A percentile compares a stretch with the other conserved stretches of the same genome.
phyloP scores from a whole-genome alignment of 1,139 yeast species.

The Ashbya aceris region DNA sequence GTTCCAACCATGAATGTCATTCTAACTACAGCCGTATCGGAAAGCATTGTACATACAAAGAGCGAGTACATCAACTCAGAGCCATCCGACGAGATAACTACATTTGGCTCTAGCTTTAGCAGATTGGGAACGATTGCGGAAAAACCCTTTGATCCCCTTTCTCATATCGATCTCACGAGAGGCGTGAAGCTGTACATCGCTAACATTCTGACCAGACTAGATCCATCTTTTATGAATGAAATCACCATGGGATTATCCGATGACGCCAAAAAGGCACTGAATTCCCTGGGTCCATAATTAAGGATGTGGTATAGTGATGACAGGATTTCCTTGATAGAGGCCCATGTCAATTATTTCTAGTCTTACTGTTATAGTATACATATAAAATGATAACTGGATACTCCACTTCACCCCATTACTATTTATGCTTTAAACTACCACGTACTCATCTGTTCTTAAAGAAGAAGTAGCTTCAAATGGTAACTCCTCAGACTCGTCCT shows the following conservation, averaged over 20 bases:
- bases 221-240: slow-evolving; percentile 22
- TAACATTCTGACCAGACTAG: slow-evolving; percentile 27
- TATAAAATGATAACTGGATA: too few species aligned
- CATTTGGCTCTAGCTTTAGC: slow-evolving; percentile 83
- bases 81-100: slow-evolving; percentile 33
- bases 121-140: slow-evolving; percentile 55
- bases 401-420: too few species aligned
- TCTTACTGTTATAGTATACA: too few species aligned
- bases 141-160: slow-evolving; percentile 62
- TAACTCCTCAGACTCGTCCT: slow-evolving; percentile 39
- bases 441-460: slow-evolving; percentile 56
- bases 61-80: slow-evolving; percentile 34
- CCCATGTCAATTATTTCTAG: too few species aligned
- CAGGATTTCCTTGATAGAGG: too few species aligned
- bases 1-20: slow-evolving; percentile 45
- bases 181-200: slow-evolving; percentile 33
- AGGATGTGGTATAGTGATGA: too few species aligned
- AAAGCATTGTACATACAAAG: slow-evolving; percentile 28
- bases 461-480: slow-evolving; percentile 65
- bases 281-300: slow-evolving; percentile 17
- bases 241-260: slow-evolving; percentile 31
- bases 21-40: slow-evolving; percentile 35
- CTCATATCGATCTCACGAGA: slow-evolving; percentile 36
- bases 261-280: slow-evolving; percentile 32
- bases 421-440: slow-evolving; percentile 37